A percentile compares a stretch with the other conserved stretches of the same genome.
phyloP scores from a whole-genome alignment of 805 yeast species.

The Monosporozyma siamensis region DNA sequence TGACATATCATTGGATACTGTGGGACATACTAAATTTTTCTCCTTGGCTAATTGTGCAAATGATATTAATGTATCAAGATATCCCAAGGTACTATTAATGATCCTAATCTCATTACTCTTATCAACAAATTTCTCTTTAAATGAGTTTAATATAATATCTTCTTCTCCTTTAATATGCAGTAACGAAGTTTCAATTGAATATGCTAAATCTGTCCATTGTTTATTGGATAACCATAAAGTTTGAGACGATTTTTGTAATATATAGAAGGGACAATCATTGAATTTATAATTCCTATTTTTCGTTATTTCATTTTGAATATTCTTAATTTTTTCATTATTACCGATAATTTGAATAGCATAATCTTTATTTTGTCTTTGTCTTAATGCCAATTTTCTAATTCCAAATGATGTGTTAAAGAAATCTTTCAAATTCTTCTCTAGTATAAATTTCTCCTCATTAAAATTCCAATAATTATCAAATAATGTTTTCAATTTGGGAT shows the following conservation, averaged over 20 bases:
- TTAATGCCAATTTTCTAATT: slow-evolving; percentile 29
- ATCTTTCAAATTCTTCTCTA: slow-evolving; percentile 27
- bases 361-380: slow-evolving; percentile 35
- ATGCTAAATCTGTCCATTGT: slow-evolving; percentile 48
- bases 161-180: slow-evolving; percentile 49
- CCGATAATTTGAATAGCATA: slow-evolving; percentile 44
- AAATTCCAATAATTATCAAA: slow-evolving; percentile 31
- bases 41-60: slow-evolving; percentile 69
- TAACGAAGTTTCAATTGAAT: slow-evolving; percentile 36
- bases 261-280: slow-evolving; percentile 15
- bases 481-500: slow-evolving; percentile 23
- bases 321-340: slow-evolving; percentile 22
- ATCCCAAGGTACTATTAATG: slow-evolving; percentile 46
- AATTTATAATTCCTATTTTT: slow-evolving; percentile 5
- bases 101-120: slow-evolving; percentile 40
- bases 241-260: slow-evolving; percentile 34
- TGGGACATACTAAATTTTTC: slow-evolving; percentile 57
- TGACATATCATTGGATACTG: slow-evolving; percentile 38
- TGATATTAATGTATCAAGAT: slow-evolving; percentile 62
- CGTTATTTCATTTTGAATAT: slow-evolving; percentile 15
- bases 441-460: slow-evolving; percentile 17
- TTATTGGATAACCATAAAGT: slow-evolving; percentile 38
- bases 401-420: slow-evolving; percentile 21
- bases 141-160: slow-evolving; percentile 37
- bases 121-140: slow-evolving; percentile 40